Base-by-base conservation (phyloP, 1,284 basidiomycete genomes). In the Ceratobasidium sp. region DNA sequence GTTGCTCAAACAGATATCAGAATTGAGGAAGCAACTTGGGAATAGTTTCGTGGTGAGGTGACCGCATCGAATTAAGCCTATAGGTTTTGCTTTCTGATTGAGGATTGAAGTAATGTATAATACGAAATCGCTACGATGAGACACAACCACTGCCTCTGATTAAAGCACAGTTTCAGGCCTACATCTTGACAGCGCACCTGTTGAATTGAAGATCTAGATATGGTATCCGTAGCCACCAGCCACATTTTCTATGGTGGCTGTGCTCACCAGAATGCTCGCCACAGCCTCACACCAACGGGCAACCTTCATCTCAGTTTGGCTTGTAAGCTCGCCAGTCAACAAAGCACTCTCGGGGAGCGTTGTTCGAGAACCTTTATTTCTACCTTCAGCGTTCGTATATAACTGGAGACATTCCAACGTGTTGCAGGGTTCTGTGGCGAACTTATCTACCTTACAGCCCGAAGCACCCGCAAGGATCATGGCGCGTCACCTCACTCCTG, bases 11-110 rank as follows among this genome's bases (percentile, higher is more conserved):
- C 86, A 90, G 78, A 87, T 93, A 77, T 82, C 83, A 73, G 76
- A 80, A 8, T 85, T 92, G 33, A 82, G 84, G 71, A 85, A 86
- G 77, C 86, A 90, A 77, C 81, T 91, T 2, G 85, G 66, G 28
- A 48, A 58, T 30, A 58, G 8, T 40, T 38, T 40, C 14, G 18
- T 40, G 12, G 23, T 23, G 28, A 23, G 4, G 5, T 46, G 44
- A 18, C 18, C 18, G n/a, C 44, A 21, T 21, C 9, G 18, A 4
- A 25, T 3, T 51, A 14, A 12, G 5, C 4, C n/a, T 28, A 12
- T 28, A n/a, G 3, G 11, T 51, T 49, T 14, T 48, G 46, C 9
- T 21, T 48, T 8, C 21, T 23, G 33, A 12, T 38, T 58, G 36
- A 58, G 56, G 14, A 11, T 23, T 40, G 53, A 4, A 56, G 16